Evolutionary conservation across 2,329 filamentous ascomycete genomes (phyloP).

Genomic region (Trichoderma polysporum): DNA sequence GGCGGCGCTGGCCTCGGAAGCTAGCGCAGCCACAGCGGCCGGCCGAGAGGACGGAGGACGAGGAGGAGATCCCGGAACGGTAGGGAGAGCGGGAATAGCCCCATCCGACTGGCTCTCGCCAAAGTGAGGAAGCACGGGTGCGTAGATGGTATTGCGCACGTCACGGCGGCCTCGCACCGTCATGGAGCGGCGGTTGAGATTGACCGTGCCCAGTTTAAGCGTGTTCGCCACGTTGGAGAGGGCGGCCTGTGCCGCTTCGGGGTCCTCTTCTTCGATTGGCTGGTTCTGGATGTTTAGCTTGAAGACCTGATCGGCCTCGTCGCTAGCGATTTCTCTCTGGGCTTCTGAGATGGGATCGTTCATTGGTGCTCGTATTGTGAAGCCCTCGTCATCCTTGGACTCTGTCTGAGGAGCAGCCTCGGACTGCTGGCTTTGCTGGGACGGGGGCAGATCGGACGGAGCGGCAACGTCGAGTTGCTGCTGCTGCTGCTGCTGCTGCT

Average conservation of each 20-base stretch:
- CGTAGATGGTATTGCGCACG: conserved; percentile 85
- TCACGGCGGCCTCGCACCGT: conserved; percentile 87
- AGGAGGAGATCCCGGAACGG: conserved; percentile 24
- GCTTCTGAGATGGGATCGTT: conserved; percentile 70
- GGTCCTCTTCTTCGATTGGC: conserved; percentile 75
- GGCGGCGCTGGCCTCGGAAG: conserved; percentile 61
- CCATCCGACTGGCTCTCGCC: conserved; percentile 36
- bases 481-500: neutral
- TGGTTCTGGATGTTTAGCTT: conserved; percentile 78
- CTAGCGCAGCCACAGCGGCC: conserved; percentile 53
- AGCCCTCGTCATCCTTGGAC: conserved; percentile 68
- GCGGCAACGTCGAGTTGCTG: conserved; percentile 49
- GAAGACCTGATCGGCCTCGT: conserved; percentile 66
- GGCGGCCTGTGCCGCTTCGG: conserved; percentile 70
- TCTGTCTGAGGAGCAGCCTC: neutral
- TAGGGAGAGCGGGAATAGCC: conserved; percentile 32
- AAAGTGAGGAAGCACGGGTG: conserved; percentile 50
- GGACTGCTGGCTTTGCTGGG: conserved; percentile 40
- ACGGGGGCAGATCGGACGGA: conserved; percentile 51
- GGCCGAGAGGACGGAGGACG: conserved; percentile 34
- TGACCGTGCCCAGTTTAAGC: conserved; percentile 62
- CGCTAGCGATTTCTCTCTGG: conserved; percentile 59
- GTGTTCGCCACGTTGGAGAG: conserved; percentile 74
- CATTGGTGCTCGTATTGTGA: conserved; percentile 65
- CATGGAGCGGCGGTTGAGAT: conserved; percentile 60